Percentiles rank a stretch among this genome's conserved stretches.
phyloP scores from a whole-genome alignment of 73 alveolate species.

The Symbiodinium pilosum region DNA sequence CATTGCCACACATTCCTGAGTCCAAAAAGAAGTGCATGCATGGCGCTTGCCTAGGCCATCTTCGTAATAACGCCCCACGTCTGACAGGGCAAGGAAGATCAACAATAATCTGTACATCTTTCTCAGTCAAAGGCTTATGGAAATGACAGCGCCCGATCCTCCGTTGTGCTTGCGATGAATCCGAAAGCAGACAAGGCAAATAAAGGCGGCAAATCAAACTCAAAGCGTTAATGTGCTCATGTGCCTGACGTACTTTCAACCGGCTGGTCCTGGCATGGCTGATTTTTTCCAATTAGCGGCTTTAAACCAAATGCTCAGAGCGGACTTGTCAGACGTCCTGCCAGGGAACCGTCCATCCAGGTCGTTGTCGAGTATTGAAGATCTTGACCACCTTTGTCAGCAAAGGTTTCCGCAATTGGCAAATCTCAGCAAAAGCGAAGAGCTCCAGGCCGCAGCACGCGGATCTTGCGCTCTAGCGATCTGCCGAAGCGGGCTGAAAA shows the following conservation, averaged over 20 bases:
- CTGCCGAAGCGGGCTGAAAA: not conserved
- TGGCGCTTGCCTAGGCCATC: too few relatives aligned
- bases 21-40: too few relatives aligned
- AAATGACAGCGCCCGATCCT: not conserved
- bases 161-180: not conserved
- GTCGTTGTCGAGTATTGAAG: conserved; percentile 83
- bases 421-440: too few relatives aligned
- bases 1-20: not conserved
- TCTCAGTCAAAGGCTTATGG: not conserved
- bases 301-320: too few relatives aligned
- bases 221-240: too few relatives aligned
- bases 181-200: too few relatives aligned
- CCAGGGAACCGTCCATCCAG: conserved; percentile 91
- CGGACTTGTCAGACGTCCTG: conserved; percentile 52
- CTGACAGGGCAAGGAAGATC: too few relatives aligned
- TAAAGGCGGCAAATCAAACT: too few relatives aligned
- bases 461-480: not conserved
- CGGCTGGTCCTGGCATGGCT: conserved; percentile 59
- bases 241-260: conserved; percentile 68
- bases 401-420: not conserved
- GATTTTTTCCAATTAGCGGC: too few relatives aligned
- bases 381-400: conserved; percentile 58
- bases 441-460: not conserved
- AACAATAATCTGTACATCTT: not conserved
- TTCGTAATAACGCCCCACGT: too few relatives aligned